phyloP scores from a whole-genome alignment of 2,329 filamentous ascomycete genomes.

The Penicillium sp. region DNA sequence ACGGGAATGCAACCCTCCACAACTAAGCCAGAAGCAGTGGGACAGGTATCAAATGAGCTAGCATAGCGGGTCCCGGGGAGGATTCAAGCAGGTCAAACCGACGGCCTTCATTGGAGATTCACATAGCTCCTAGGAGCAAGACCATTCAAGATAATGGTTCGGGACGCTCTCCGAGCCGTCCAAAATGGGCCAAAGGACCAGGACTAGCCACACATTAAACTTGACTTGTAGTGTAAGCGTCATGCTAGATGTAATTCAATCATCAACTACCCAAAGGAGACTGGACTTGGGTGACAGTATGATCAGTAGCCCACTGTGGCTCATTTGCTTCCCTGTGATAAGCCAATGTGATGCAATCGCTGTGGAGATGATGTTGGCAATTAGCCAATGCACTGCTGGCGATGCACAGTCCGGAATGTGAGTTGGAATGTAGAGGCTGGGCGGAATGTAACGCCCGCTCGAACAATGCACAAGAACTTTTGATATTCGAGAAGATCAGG shows the following conservation, averaged over 20 bases:
- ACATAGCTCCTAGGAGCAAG: constrained; percentile 3
- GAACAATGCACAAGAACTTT: constrained; percentile 33
- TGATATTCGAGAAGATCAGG: constrained; percentile 25
- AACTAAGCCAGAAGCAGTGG: constrained; percentile 36
- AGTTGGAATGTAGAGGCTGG: constrained; percentile 29
- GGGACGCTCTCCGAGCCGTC: constrained; percentile 15
- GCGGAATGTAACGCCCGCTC: constrained; percentile 34
- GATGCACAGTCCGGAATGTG: constrained; percentile 28
- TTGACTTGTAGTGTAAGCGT: constrained; percentile 34
- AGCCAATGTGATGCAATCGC: constrained; percentile 11
- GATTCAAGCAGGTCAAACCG: constrained; percentile 16
- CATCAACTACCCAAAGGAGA: constrained; percentile 17
- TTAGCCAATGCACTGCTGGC: constrained; percentile 17
- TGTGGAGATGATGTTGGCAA: constrained; percentile 14
- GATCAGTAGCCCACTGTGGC: constrained; percentile 15
- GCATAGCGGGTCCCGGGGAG: constrained; percentile 24
- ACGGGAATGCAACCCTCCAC: constrained; percentile 35
- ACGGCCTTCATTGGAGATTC: constrained; percentile 14
- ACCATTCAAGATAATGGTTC: constrained; percentile 11
- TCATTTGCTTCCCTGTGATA: constrained; percentile 8
- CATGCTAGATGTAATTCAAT: constrained; percentile 28
- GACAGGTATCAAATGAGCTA: constrained; percentile 24
- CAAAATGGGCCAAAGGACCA: constrained; percentile 11
- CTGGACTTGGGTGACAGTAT: constrained; percentile 12
- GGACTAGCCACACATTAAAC: not conserved